Conservation (phyloP, 768 basidiomycete species). For the Amanita fuliginea region DNA sequence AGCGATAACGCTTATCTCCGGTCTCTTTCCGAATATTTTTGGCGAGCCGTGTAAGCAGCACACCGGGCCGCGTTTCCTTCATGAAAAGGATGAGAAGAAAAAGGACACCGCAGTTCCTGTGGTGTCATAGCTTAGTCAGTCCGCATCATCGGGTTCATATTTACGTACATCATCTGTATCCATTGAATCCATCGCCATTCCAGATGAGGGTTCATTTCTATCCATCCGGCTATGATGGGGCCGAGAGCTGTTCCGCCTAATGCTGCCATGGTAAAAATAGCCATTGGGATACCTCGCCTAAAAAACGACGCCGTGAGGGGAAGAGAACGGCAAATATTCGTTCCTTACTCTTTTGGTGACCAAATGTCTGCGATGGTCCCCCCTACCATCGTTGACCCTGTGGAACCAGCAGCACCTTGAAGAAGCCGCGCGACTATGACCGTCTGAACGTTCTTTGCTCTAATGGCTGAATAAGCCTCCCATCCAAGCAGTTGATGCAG, state of each 20-base stretch:
- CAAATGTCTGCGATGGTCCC: slow-evolving; percentile 70
- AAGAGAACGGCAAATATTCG: not conserved
- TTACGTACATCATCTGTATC: slow-evolving; percentile 62
- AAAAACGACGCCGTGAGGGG: not conserved
- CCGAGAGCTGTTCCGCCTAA: slow-evolving; percentile 55
- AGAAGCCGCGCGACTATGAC: slow-evolving; percentile 60
- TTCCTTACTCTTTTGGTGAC: slow-evolving; percentile 46
- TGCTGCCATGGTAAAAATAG: slow-evolving; percentile 53
- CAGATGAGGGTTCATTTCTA: slow-evolving; percentile 45
- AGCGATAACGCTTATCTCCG: slow-evolving; percentile 50
- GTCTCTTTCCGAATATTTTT: slow-evolving; percentile 51
- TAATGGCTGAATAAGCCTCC: slow-evolving; percentile 10
- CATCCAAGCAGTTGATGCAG: not conserved
- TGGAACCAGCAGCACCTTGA: slow-evolving; percentile 57
- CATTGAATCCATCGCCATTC: slow-evolving; percentile 83
- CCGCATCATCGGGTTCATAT: slow-evolving; percentile 8
- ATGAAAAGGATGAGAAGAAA: slow-evolving; percentile 47
- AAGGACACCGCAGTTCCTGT: slow-evolving; percentile 6
- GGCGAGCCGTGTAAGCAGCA: slow-evolving; percentile 60
- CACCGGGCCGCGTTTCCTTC: slow-evolving; percentile 62
- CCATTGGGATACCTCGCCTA: slow-evolving; percentile 73
- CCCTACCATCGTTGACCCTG: slow-evolving; percentile 62
- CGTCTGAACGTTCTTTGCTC: slow-evolving; percentile 42
- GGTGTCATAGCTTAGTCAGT: not conserved
- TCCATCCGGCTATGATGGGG: slow-evolving; percentile 54